Evolutionary conservation across 2,329 filamentous ascomycete species (phyloP).

Genomic region (Aspergillus sp.): DNA sequence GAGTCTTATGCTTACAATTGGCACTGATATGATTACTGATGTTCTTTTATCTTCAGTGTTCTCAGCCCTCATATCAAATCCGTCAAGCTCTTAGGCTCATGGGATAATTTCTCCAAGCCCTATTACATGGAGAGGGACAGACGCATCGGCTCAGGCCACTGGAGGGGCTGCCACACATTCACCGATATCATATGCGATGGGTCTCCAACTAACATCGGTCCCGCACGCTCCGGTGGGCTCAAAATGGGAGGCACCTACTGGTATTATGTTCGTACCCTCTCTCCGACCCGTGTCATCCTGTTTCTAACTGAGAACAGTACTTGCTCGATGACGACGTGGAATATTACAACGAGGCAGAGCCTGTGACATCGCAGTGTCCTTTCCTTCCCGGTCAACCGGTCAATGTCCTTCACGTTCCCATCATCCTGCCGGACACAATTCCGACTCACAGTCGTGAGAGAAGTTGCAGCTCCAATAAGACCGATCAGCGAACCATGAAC

Average conservation of each 20-base stretch:
- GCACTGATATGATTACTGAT: conserved; percentile 16
- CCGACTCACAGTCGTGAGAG: conserved; percentile 59
- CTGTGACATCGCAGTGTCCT: conserved; percentile 76
- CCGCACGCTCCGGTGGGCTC: conserved; percentile 71
- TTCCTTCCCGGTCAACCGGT: conserved; percentile 84
- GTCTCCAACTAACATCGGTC: conserved; percentile 50
- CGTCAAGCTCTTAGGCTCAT: conserved; percentile 83
- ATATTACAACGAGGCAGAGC: conserved; percentile 69
- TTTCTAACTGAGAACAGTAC: conserved; percentile 60
- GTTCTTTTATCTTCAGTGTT: conserved; percentile 19
- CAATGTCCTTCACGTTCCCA: conserved; percentile 79
- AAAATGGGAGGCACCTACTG: conserved; percentile 94
- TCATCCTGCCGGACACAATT: conserved; percentile 56
- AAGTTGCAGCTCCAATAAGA: conserved; percentile 61
- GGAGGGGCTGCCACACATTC: conserved; percentile 86
- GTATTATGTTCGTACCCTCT: conserved; percentile 74
- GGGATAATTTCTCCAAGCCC: conserved; percentile 84
- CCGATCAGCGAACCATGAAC: conserved; percentile 71
- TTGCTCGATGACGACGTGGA: conserved; percentile 77
- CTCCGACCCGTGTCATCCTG: not conserved
- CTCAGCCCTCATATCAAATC: conserved; percentile 49
- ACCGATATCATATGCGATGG: conserved; percentile 83
- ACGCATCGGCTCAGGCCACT: conserved; percentile 71
- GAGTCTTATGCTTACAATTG: conserved; percentile 16
- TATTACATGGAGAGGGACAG: conserved; percentile 81